A percentile compares a stretch with the other conserved stretches of the same genome.
phyloP scores from a whole-genome alignment of 1,139 yeast genomes.

The Yamadazyma friedrichii region DNA sequence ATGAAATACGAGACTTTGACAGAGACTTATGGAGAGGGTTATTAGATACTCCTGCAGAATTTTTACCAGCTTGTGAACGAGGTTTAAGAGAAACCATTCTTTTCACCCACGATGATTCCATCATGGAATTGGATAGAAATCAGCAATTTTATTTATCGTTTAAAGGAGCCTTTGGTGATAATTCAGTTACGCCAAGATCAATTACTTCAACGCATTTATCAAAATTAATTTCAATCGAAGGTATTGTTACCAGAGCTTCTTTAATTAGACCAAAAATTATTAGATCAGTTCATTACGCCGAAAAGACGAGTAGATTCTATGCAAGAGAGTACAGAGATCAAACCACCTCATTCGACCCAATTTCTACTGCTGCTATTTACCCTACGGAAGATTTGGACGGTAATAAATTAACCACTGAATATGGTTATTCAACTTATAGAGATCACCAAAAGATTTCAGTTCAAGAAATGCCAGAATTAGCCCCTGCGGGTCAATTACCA shows the following conservation, averaged over 20 bases:
- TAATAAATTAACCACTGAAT: constrained; percentile 82
- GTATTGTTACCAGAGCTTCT: constrained; percentile 93
- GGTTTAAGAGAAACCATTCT: constrained; percentile 82
- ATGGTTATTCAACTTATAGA: constrained; percentile 88
- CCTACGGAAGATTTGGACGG: constrained; percentile 95
- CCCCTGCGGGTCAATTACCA: constrained; percentile 98
- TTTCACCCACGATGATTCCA: constrained; percentile 59
- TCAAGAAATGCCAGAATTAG: constrained; percentile 98
- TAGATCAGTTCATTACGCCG: constrained; percentile 92
- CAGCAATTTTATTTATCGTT: constrained; percentile 77
- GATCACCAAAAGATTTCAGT: constrained; percentile 93
- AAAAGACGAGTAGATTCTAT: constrained; percentile 77
- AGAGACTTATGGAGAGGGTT: constrained; percentile 77
- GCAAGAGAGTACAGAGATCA: constrained; percentile 93
- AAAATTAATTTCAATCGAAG: constrained; percentile 85
- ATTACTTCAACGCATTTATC: constrained; percentile 76
- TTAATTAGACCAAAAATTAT: constrained; percentile 89
- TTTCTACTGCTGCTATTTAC: constrained; percentile 81
- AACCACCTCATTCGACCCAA: constrained; percentile 86
- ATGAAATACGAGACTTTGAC: constrained; percentile 86
- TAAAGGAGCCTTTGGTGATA: constrained; percentile 89
- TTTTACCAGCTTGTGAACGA: constrained; percentile 82
- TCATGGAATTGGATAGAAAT: constrained; percentile 50
- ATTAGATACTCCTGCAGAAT: constrained; percentile 77
- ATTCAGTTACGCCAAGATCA: constrained; percentile 85